Evolutionary conservation across 768 basidiomycete species (phyloP).

Genomic region (Mycena belliarum): DNA sequence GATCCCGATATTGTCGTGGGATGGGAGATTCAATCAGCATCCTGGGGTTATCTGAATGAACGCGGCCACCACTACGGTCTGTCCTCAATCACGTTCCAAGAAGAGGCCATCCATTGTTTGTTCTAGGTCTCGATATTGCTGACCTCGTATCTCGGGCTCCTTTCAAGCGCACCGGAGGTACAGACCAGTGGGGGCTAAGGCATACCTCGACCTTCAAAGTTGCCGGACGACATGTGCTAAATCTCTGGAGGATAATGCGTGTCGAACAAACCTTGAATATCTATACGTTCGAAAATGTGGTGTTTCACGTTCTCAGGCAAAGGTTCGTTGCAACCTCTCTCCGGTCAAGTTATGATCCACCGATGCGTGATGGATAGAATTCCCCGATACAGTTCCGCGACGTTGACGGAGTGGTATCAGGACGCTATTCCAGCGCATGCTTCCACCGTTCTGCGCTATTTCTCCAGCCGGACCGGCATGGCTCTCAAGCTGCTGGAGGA

Average conservation of each 20-base stretch:
- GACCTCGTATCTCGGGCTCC: slow-evolving; percentile 81
- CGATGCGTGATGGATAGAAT: slow-evolving; percentile 46
- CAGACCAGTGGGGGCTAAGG: slow-evolving; percentile 69
- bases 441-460: slow-evolving; percentile 60
- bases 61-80: slow-evolving; percentile 64
- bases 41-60: slow-evolving; percentile 89
- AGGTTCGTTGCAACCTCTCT: slow-evolving; percentile 52
- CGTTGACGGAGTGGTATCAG: slow-evolving; percentile 69
- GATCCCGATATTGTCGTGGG: slow-evolving; percentile 93
- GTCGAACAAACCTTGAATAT: slow-evolving; percentile 74
- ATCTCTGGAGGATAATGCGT: slow-evolving; percentile 91
- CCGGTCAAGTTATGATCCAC: not conserved
- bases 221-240: slow-evolving; percentile 86
- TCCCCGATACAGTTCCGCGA: slow-evolving; percentile 67
- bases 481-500: slow-evolving; percentile 80
- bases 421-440: slow-evolving; percentile 59
- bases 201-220: slow-evolving; percentile 84
- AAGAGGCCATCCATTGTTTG: not conserved
- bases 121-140: slow-evolving; percentile 67
- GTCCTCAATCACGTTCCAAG: slow-evolving; percentile 3
- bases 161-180: slow-evolving; percentile 36
- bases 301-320: slow-evolving; percentile 73
- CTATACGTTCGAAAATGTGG: slow-evolving; percentile 91
- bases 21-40: slow-evolving; percentile 86
- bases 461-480: slow-evolving; percentile 61